Conservation (phyloP, 495 filamentous ascomycete species). For the Friedmanniomyces endolithicus region DNA sequence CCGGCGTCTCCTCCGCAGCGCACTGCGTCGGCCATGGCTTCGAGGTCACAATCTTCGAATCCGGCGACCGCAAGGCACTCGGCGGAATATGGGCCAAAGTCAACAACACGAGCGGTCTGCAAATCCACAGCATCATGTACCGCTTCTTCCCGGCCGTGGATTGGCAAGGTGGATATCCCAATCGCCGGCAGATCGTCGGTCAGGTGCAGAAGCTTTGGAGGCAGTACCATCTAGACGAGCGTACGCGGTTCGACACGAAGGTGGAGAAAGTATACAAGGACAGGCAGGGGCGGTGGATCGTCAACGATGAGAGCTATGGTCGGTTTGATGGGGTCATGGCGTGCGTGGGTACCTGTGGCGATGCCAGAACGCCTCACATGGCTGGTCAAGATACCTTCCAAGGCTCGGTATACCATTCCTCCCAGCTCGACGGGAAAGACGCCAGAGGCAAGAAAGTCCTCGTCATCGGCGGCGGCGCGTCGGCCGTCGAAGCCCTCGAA, state of each 20-base stretch:
- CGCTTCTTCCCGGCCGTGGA: slow-evolving; percentile 70
- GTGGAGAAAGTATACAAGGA: slow-evolving; percentile 58
- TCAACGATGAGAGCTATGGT: slow-evolving; percentile 58
- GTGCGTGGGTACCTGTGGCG: slow-evolving; percentile 67
- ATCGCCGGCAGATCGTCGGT: slow-evolving; percentile 56
- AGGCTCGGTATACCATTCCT: slow-evolving; percentile 60
- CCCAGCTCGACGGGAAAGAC: slow-evolving; percentile 55
- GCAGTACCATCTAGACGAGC: slow-evolving; percentile 55
- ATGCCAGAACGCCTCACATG: slow-evolving; percentile 57
- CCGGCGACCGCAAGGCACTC: slow-evolving; percentile 45
- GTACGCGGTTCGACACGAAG: slow-evolving; percentile 57
- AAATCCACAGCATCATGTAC: slow-evolving; percentile 81
- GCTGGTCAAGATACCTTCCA: slow-evolving; percentile 54
- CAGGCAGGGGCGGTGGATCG: slow-evolving; percentile 60
- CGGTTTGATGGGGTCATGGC: slow-evolving; percentile 67
- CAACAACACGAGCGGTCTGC: slow-evolving; percentile 59
- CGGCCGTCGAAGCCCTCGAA: slow-evolving; percentile 72
- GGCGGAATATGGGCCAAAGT: slow-evolving; percentile 60
- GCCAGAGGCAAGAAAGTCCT: slow-evolving; percentile 60
- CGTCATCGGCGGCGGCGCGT: slow-evolving; percentile 68
- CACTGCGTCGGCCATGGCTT: slow-evolving; percentile 84
- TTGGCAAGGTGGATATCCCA: slow-evolving; percentile 63
- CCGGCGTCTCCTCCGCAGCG: slow-evolving; percentile 67
- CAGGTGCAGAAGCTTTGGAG: slow-evolving; percentile 64
- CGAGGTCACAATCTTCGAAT: slow-evolving; percentile 68